Conservation (phyloP, 2,329 filamentous ascomycete species). For the Claviceps fusiformis region DNA sequence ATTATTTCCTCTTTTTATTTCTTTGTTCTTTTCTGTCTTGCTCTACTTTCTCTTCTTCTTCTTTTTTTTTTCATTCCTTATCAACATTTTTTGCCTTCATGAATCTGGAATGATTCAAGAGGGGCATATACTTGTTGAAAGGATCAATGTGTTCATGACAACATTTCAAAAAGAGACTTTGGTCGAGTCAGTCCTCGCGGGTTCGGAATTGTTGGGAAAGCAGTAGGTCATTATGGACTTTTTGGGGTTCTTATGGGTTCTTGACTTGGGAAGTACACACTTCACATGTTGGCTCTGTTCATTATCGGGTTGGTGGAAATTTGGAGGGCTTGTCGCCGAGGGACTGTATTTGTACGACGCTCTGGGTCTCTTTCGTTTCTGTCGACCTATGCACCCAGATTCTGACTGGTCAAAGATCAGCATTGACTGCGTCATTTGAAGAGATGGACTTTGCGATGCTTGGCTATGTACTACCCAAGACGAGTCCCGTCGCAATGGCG, state of each 20-base stretch:
- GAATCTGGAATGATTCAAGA: constrained; percentile 2
- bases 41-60: background rate
- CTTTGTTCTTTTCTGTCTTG: background rate
- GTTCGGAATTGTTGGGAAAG: background rate
- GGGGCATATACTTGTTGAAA: background rate
- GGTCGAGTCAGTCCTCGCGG: background rate
- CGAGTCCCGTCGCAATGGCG: background rate
- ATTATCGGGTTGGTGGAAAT: background rate
- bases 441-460: constrained; percentile 1
- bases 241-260: background rate
- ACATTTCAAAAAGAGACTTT: background rate
- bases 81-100: background rate
- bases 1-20: background rate
- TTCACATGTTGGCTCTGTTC: background rate
- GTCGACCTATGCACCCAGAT: background rate
- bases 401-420: background rate
- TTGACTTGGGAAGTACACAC: background rate
- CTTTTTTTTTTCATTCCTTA: background rate
- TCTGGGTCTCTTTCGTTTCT: background rate
- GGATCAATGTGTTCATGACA: constrained; percentile 1
- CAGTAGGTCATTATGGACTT: background rate
- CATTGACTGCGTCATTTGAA: constrained; percentile 2
- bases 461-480: background rate
- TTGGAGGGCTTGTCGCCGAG: background rate
- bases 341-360: constrained; percentile 1